Base-by-base conservation (phyloP, 805 yeast genomes). In the Suhomyces pyralidae region DNA sequence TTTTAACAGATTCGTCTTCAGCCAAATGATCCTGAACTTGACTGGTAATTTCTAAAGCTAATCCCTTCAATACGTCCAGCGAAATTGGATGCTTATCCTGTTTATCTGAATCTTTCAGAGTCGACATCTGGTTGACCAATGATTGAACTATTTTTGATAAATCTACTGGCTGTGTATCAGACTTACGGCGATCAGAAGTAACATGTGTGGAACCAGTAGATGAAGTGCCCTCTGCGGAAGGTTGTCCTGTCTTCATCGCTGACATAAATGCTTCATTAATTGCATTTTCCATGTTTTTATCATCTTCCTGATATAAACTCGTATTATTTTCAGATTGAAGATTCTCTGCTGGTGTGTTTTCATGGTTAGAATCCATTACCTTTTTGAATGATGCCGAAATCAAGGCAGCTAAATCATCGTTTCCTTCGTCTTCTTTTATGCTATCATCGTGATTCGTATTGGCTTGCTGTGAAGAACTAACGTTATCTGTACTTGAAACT, bases 21-120 rank as follows among this genome's bases (percentile, higher is more conserved):
- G 49, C 42, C 51, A 60, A 54, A 48, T 66, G 66, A 46, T 53
- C 65, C 51, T 63, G 70, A 46, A 71, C 70, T 51, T 69, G 69
- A 50, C 56, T 61, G 1, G 69, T 61, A 32, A 69, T 67, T 51
- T 69, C 69, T 19, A 56, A 50, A 2, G 74, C 73, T 45, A 70
- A 59, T 25, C 66, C 69, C 42, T 61, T 65, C 20, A 69, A 52
- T 2, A 65, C 55, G 40, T 64, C 70, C 25, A 63, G 62, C 2
- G 66, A 50, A 14, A 61, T 55, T 15, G 60, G 40, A 12, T 43
- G 36, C 28, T 45, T 48, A 7, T 52, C 53, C 3, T 50, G 19
- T 2, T 10, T 17, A 38, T 45, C 50, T 14, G 25, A 14, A 22
- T 55, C 60, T 20, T 60, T 51, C 32, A 28, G 32, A 3, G 46